Percentiles rank a stretch among this genome's conserved stretches.
Evolutionary conservation across 129 eudicot genomes (phyloP).

Genomic region (Chrysanthemum makinoi): DNA sequence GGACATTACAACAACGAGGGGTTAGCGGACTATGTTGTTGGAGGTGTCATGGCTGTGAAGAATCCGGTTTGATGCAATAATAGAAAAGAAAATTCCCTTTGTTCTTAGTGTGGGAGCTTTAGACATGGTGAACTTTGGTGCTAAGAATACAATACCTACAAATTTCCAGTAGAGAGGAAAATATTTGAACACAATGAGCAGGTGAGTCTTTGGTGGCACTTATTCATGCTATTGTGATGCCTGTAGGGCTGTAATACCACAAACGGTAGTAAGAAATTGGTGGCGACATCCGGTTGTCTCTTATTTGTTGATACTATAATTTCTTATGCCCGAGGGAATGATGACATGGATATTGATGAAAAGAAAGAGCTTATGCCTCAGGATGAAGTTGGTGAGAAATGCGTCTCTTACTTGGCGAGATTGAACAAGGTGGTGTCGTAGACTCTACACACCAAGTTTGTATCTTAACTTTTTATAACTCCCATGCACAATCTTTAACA

Average conservation of each 20-base stretch:
- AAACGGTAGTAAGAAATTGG: neutral
- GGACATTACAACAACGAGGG: slow-evolving; percentile 96
- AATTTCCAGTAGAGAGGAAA: slow-evolving; percentile 71
- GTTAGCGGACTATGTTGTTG: slow-evolving; percentile 92
- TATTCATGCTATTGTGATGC: neutral
- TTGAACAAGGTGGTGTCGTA: slow-evolving; percentile 91
- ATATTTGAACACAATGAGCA: slow-evolving; percentile 83
- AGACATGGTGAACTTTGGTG: slow-evolving; percentile 98
- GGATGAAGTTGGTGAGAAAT: slow-evolving; percentile 75
- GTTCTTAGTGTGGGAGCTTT: slow-evolving; percentile 94
- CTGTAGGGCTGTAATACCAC: neutral
- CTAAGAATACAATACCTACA: slow-evolving; percentile 65
- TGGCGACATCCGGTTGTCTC: slow-evolving; percentile 80
- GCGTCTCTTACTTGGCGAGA: slow-evolving; percentile 77
- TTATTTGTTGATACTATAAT: slow-evolving; percentile 78
- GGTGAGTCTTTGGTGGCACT: slow-evolving; percentile 30
- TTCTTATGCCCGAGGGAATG: slow-evolving; percentile 52
- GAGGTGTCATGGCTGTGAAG: slow-evolving; percentile 99
- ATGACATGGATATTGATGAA: slow-evolving; percentile 65
- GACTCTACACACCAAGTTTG: slow-evolving; percentile 97
- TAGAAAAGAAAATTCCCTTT: slow-evolving; percentile 80
- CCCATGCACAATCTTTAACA: neutral
- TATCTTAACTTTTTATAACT: neutral
- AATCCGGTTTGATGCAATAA: slow-evolving; percentile 76
- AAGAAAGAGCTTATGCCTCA: slow-evolving; percentile 74